These are phyloP conservation scores for Phytopythium sindhum DNA, from an alignment of 352 stramenopile species.

Conservation along the genomic window DNA sequence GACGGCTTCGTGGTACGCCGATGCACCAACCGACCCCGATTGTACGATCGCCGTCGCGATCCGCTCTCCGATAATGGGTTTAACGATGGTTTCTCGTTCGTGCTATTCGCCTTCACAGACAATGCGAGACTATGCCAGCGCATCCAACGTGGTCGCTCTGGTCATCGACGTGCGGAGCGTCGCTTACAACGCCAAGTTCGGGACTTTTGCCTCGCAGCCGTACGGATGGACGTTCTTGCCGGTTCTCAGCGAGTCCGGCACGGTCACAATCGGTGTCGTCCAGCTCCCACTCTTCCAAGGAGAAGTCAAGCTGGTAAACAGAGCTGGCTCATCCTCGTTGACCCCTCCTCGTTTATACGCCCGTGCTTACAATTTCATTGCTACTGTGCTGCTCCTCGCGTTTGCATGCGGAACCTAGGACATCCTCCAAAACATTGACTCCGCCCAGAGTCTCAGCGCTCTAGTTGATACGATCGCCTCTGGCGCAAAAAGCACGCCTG, in stretches of 20 bases:
- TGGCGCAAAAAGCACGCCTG: conserved; percentile 27
- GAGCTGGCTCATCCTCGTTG: background rate
- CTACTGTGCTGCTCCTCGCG: background rate
- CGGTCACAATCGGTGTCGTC: conserved; percentile 30
- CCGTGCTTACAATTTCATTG: background rate
- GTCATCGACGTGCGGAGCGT: conserved; percentile 61
- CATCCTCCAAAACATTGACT: conserved; percentile 23
- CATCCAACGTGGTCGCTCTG: conserved; percentile 25
- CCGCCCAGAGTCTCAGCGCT: conserved; percentile 12
- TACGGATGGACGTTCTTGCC: conserved; percentile 69
- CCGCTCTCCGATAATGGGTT: background rate
- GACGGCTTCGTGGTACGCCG: conserved; percentile 50
- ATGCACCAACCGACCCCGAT: background rate
- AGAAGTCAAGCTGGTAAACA: conserved; percentile 48
- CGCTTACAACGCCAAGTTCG: conserved; percentile 40
- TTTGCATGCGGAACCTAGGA: conserved; percentile 16
- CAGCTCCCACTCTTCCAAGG: conserved; percentile 67
- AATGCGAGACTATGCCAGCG: conserved; percentile 31
- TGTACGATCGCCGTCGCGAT: no score
- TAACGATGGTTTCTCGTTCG: background rate
- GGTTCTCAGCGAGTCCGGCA: conserved; percentile 31
- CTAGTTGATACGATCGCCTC: conserved; percentile 39
- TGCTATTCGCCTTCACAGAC: conserved; percentile 24
- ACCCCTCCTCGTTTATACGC: background rate
- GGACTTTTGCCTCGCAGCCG: conserved; percentile 34